Base-by-base conservation (phyloP, 305 asterid species). In the Salvia sclarea region DNA sequence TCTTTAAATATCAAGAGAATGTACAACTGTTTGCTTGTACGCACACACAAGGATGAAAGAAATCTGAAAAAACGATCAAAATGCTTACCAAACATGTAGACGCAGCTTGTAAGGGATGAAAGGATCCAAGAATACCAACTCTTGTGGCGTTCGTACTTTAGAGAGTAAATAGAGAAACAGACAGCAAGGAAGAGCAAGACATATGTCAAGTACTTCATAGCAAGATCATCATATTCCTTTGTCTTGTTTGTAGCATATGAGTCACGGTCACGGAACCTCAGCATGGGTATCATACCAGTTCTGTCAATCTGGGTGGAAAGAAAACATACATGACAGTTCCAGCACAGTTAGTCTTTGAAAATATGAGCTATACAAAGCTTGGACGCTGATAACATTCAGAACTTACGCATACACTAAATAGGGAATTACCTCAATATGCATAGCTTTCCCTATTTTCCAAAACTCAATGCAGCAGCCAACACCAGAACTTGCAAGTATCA, bases 91-190 rank as follows among this genome's bases (percentile, higher is more conserved):
- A 94, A 94, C 98, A 94, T 94, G 81, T 94, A 94, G 76, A 94
- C 98, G 9, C 98, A 94, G 83, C 96, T 94, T 33, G 98, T 91
- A 53, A 94, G 90, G 76, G 98, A 94, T 56, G 96, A 87, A 44
- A 94, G 96, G 74, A 94, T 91, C 96, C 97, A 94, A 37, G 98
- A 94, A 71, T 94, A 94, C 98, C 98, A 94, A 85, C 97, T 94
- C 89, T 78, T 91, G 86, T 94, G 97, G 54, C 83, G 91, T 66
- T 94, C 99, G 40, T 91, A 94, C 87, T 79, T 94, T 30, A 94
- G 80, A 75, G 99, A 94, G 81, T 94, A 94, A 48, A 94, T 30
- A 11, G 97, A 67, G 77, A 85, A 88, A 84, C 98, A 82, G 60
- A 67, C 85, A 20, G 84, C 96, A 22, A 93, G 94, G 38, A 91